Percentiles rank a stretch among this genome's conserved stretches.
Evolutionary conservation across 257 asterid species (phyloP).

Genomic region (Ilex asprella): DNA sequence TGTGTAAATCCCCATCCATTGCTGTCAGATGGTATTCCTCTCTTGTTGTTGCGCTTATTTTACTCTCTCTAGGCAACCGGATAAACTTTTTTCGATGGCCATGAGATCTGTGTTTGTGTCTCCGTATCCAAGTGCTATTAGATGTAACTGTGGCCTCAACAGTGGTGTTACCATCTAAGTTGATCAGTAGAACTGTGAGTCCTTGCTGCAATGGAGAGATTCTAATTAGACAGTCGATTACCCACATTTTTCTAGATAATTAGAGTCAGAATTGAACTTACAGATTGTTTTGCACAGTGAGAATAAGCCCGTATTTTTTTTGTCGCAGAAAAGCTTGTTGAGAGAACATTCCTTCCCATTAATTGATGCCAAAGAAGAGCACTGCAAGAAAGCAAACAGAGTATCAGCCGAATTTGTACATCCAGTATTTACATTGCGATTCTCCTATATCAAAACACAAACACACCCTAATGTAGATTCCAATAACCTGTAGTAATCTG

Average conservation of each 20-base stretch:
- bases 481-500: constrained; percentile 75
- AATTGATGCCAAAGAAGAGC: constrained; percentile 91
- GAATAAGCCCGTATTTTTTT: constrained; percentile 63
- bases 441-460: too few relatives aligned
- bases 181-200: constrained; percentile 56
- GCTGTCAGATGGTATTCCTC: constrained; percentile 90
- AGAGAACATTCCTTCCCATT: constrained; percentile 61
- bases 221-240: background rate
- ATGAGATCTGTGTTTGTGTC: constrained; percentile 25
- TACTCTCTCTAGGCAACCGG: constrained; percentile 17
- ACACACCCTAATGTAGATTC: too few relatives aligned
- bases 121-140: constrained; percentile 16
- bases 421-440: too few relatives aligned
- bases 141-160: constrained; percentile 28
- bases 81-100: constrained; percentile 13
- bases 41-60: constrained; percentile 24
- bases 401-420: too few relatives aligned
- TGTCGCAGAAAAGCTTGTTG: constrained; percentile 46
- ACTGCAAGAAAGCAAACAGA: constrained; percentile 27
- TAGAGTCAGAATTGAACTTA: constrained; percentile 24
- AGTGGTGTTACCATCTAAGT: constrained; percentile 56
- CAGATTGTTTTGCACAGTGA: constrained; percentile 72
- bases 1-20: constrained; percentile 56
- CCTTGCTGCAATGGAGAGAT: constrained; percentile 52
- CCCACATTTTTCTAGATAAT: background rate